These are phyloP conservation scores for Lumnitzera littorea DNA, from an alignment of 345 rosid species.

Conservation along the genomic window DNA sequence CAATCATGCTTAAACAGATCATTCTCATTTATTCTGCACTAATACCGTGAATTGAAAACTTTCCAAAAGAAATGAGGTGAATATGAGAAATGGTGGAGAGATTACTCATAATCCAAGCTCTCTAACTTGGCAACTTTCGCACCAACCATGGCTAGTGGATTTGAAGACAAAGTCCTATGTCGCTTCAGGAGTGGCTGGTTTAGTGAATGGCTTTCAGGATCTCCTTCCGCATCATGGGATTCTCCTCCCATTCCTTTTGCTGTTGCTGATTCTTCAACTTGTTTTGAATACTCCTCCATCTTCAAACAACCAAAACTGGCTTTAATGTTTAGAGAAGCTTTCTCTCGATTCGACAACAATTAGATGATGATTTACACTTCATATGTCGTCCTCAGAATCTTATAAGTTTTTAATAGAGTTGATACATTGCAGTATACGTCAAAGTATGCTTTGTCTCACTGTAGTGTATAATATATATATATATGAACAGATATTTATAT, in stretches of 20 bases:
- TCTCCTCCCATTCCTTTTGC: constrained; percentile 5
- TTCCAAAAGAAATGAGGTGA: background rate
- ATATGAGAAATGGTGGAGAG: background rate
- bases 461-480: too few species aligned
- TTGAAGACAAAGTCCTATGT: constrained; percentile 63
- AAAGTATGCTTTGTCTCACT: too few species aligned
- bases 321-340: background rate
- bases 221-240: constrained; percentile 42
- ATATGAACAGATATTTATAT: too few species aligned
- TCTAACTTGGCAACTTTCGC: constrained; percentile 79
- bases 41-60: background rate
- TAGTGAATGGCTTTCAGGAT: constrained; percentile 56
- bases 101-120: constrained; percentile 88
- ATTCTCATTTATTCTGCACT: constrained; percentile 79
- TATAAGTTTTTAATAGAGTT: too few species aligned
- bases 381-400: too few species aligned
- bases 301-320: background rate
- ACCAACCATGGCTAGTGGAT: constrained; percentile 75
- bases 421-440: too few species aligned
- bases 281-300: constrained; percentile 42
- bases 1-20: constrained; percentile 94
- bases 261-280: background rate
- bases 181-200: constrained; percentile 72
- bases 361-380: too few species aligned
- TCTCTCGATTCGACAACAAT: background rate